Evolutionary conservation across 106 monocot genomes (phyloP).

Genomic region (Alisma plantagoaquatica): DNA sequence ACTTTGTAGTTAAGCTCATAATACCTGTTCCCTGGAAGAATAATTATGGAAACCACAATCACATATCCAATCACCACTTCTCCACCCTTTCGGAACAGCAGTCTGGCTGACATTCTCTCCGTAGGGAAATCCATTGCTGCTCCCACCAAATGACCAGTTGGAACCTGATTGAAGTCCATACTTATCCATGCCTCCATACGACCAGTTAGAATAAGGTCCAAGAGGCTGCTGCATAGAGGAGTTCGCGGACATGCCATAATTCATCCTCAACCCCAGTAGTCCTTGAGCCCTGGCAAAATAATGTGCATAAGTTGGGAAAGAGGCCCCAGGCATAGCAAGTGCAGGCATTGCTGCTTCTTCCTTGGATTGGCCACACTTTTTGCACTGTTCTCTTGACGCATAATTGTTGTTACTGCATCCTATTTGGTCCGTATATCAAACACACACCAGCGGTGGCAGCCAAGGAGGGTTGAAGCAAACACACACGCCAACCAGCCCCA

Average conservation of each 20-base stretch:
- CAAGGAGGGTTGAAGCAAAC: slow-evolving; percentile 4
- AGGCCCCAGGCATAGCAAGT: slow-evolving; percentile 53
- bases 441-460: slow-evolving; percentile 20
- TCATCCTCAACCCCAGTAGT: slow-evolving; percentile 50
- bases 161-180: slow-evolving; percentile 36
- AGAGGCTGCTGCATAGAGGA: slow-evolving; percentile 39
- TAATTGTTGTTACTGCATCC: slow-evolving; percentile 99
- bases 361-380: slow-evolving; percentile 92
- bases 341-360: slow-evolving; percentile 83
- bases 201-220: slow-evolving; percentile 34
- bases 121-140: slow-evolving; percentile 23
- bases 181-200: slow-evolving; percentile 27
- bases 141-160: slow-evolving; percentile 29
- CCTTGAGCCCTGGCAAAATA: slow-evolving; percentile 61
- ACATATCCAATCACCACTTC: slow-evolving; percentile 96
- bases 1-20: too few relatives aligned
- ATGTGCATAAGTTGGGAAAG: slow-evolving; percentile 56
- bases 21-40: slow-evolving; percentile 89
- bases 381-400: slow-evolving; percentile 95
- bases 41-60: slow-evolving; percentile 95
- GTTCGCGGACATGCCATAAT: slow-evolving; percentile 34
- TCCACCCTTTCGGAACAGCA: slow-evolving; percentile 65
- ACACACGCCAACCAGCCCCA: slow-evolving; percentile 25
- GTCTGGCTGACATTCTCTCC: slow-evolving; percentile 23
- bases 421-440: slow-evolving; percentile 38